phyloP scores from a whole-genome alignment of 2,329 filamentous ascomycete species.

The Cladosporium phlei region DNA sequence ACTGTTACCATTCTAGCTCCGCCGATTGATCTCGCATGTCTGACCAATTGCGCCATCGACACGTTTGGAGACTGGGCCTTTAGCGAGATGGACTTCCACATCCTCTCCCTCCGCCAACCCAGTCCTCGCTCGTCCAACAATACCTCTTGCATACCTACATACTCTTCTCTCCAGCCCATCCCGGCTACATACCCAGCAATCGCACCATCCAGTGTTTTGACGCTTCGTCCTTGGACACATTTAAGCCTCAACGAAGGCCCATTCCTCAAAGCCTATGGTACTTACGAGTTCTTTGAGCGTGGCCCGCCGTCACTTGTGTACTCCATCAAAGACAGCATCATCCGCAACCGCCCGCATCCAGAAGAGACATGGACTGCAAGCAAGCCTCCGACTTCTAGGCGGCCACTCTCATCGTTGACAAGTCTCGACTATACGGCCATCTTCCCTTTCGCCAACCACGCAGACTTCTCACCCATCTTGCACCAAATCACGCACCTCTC shows the following conservation, averaged over 20 bases:
- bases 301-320: conserved; percentile 40
- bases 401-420: conserved; percentile 25
- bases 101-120: conserved; percentile 22
- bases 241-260: conserved; percentile 71
- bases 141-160: background rate
- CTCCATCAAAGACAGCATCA: conserved; percentile 26
- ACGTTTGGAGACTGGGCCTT: conserved; percentile 36
- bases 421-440: conserved; percentile 32
- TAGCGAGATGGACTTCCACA: conserved; percentile 31
- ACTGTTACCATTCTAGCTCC: conserved; percentile 48
- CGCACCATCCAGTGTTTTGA: conserved; percentile 48
- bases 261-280: conserved; percentile 64
- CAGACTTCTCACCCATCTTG: conserved; percentile 24
- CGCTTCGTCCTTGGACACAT: conserved; percentile 59
- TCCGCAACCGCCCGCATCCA: conserved; percentile 1
- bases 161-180: conserved; percentile 8
- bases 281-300: conserved; percentile 66
- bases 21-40: conserved; percentile 56
- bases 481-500: conserved; percentile 28
- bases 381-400: background rate
- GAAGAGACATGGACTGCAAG: background rate
- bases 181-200: conserved; percentile 48
- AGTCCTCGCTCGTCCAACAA: background rate
- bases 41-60: conserved; percentile 55
- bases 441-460: conserved; percentile 29